Base-by-base conservation (phyloP, 495 filamentous ascomycete genomes). In the Apiosordaria backusii region DNA sequence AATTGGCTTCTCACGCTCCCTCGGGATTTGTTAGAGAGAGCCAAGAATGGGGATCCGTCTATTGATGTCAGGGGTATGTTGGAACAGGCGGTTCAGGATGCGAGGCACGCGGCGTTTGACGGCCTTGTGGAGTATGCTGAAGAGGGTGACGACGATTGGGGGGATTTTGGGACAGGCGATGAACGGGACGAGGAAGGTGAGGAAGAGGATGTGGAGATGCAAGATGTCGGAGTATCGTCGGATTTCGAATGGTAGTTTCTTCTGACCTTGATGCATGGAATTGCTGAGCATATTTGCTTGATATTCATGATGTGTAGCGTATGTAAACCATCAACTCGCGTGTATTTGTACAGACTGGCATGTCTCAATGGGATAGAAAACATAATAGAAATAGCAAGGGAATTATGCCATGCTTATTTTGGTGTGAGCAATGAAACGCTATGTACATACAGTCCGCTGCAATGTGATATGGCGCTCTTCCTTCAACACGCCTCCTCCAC, bases 1-100 rank as follows among this genome's bases (percentile, higher is more conserved):
- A 68, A 66, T 24, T 57, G 63, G 23, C 73, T 77, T 61, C 26
- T 76, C 50, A 65, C 58, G 16, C 53, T 69, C 9, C 52, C 52
- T 5, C 9, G 22, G 10, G 52, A 5, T 13, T 13, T 21, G n/a
- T 23, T 55, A 23, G 35, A 69, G n/a, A 23, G n/a, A 55, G 52
- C 52, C 9, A 19, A 55, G 22, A 55, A 55, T 22, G 52, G 52
- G 52, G 52, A 55, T 13, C n/a, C n/a, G 18, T 55, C 52, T 19
- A 23, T 55, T 55, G 52, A 55, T 55, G 1, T 55, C 4, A 19
- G 25, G 27, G 26, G 26, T 10, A 40, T 61, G 24, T 45, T 61
- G 16, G n/a, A 61, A 22, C 27, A 61, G 27, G 21, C 27, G 16
- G 15, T 27, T 10, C 25, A 15, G 45, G 59, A 60, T 57, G 23